Percentiles rank a stretch among this genome's conserved stretches.
Conservation (phyloP, 139 green algal species). For the Chlorella sp. region DNA sequence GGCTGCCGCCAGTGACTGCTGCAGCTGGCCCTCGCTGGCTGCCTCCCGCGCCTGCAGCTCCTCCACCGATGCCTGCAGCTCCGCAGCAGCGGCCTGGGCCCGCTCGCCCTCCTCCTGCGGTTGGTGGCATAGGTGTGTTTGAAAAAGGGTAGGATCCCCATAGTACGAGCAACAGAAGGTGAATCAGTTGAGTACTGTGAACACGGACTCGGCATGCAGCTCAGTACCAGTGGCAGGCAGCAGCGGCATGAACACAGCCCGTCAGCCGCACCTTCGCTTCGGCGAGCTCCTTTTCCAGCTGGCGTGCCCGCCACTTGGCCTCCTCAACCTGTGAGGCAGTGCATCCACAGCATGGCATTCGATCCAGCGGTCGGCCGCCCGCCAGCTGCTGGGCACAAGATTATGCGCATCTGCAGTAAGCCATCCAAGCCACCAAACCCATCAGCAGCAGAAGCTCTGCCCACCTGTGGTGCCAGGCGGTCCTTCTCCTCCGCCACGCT, state of each 20-base stretch:
- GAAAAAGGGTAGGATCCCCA: too few species aligned
- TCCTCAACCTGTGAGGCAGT: conserved; percentile 51
- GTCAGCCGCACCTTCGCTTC: conserved; percentile 29
- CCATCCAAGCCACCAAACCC: too few species aligned
- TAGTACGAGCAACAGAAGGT: too few species aligned
- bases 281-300: conserved; percentile 59
- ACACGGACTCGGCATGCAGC: too few species aligned
- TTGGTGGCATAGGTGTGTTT: background rate
- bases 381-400: too few species aligned
- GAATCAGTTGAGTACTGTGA: too few species aligned
- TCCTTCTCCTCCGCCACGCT: conserved; percentile 57
- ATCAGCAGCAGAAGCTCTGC: too few species aligned
- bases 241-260: background rate
- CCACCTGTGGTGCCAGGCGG: conserved; percentile 20
- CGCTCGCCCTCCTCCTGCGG: conserved; percentile 22
- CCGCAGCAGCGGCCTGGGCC: background rate
- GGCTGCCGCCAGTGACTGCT: background rate
- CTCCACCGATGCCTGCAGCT: background rate
- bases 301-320: conserved; percentile 51
- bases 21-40: conserved; percentile 11
- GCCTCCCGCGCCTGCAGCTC: background rate
- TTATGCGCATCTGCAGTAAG: too few species aligned
- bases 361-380: too few species aligned
- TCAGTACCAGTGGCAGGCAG: too few species aligned
- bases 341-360: too few species aligned